phyloP scores from a whole-genome alignment of 2,329 filamentous ascomycete genomes.

The Chaetoscypha palmicola region DNA sequence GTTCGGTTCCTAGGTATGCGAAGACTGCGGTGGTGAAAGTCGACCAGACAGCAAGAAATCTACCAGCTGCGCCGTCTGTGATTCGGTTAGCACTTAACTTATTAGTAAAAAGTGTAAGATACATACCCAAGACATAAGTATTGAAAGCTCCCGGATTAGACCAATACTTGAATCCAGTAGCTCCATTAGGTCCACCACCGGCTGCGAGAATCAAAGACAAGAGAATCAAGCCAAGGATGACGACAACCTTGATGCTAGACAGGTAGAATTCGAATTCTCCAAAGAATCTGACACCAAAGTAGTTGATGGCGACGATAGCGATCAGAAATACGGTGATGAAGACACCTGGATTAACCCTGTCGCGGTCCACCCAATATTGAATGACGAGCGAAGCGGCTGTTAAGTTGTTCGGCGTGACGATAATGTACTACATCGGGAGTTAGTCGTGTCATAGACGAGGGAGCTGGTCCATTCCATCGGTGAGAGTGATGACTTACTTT shows the following conservation, averaged over 20 bases:
- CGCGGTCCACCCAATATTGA: constrained; percentile 62
- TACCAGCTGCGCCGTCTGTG: constrained; percentile 37
- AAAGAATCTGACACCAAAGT: constrained; percentile 39
- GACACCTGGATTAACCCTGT: constrained; percentile 67
- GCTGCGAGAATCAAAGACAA: constrained; percentile 56
- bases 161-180: constrained; percentile 46
- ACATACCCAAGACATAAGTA: constrained; percentile 40
- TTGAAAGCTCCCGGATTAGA: constrained; percentile 36
- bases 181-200: constrained; percentile 55
- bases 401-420: constrained; percentile 76
- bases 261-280: constrained; percentile 50
- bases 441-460: background rate
- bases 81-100: constrained; percentile 2
- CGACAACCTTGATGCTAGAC: constrained; percentile 60
- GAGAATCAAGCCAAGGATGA: constrained; percentile 59
- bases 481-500: constrained; percentile 14
- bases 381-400: constrained; percentile 73
- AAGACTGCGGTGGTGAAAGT: constrained; percentile 47
- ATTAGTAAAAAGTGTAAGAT: constrained; percentile 29
- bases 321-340: constrained; percentile 69
- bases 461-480: background rate
- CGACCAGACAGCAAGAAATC: constrained; percentile 52
- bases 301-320: constrained; percentile 57
- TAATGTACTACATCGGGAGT: constrained; percentile 52
- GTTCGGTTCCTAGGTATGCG: constrained; percentile 56